Conservation (phyloP, 768 basidiomycete species). For the Phallus indusiatus region DNA sequence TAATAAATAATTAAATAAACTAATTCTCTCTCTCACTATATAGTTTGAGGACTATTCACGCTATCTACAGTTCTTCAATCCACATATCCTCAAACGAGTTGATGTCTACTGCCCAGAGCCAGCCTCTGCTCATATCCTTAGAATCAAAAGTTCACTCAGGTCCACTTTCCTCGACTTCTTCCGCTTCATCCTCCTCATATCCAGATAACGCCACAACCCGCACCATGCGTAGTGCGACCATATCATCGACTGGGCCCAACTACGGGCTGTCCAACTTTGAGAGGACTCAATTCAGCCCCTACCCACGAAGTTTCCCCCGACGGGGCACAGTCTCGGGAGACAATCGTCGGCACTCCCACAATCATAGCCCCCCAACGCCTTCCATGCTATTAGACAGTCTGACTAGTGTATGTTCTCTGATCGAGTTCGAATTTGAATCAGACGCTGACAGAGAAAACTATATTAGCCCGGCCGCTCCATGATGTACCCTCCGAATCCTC, state of each 20-base stretch:
- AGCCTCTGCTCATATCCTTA: background rate
- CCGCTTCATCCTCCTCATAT: background rate
- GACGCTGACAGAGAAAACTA: too few species aligned
- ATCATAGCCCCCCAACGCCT: background rate
- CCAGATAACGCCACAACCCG: background rate
- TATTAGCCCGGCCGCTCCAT: too few species aligned
- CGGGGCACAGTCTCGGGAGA: background rate
- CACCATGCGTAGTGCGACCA: background rate
- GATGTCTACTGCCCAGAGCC: background rate
- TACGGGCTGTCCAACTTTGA: background rate
- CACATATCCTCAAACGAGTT: background rate
- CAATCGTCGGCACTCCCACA: background rate
- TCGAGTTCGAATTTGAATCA: background rate
- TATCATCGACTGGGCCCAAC: background rate
- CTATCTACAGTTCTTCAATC: background rate
- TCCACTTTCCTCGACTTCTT: background rate
- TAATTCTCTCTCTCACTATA: background rate
- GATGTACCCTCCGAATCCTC: background rate
- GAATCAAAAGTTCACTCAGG: background rate
- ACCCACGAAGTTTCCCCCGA: background rate
- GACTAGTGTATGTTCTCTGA: background rate
- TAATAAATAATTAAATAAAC: background rate
- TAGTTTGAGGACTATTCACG: background rate
- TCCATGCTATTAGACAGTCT: background rate
- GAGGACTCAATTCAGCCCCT: background rate